phyloP scores from a whole-genome alignment of 129 eudicot genomes.

The Deinandra increscens region DNA sequence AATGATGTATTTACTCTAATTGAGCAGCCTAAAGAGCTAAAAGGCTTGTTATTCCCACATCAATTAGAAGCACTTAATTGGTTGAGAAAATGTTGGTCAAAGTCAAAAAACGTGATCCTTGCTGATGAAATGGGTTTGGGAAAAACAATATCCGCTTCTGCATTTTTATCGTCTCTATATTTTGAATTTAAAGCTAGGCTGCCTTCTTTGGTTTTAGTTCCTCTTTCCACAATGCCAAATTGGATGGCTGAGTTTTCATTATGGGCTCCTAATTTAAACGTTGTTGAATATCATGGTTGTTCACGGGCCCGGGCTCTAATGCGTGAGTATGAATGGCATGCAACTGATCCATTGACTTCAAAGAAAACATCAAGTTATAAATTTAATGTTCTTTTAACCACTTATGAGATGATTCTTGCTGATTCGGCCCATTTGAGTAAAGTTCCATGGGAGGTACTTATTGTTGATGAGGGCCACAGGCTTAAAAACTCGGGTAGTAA shows the following conservation, averaged over 20 bases:
- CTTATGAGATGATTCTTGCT: constrained; percentile 90
- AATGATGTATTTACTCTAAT: constrained; percentile 57
- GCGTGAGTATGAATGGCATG: constrained; percentile 93
- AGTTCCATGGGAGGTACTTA: constrained; percentile 95
- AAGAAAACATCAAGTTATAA: constrained; percentile 55
- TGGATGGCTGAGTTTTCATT: constrained; percentile 88
- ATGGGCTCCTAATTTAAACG: constrained; percentile 95
- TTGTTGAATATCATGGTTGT: constrained; percentile 86
- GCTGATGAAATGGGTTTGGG: constrained; percentile 99
- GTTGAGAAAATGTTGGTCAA: constrained; percentile 89
- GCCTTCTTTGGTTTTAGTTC: constrained; percentile 93
- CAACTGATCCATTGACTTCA: constrained; percentile 35
- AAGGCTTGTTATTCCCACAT: constrained; percentile 86
- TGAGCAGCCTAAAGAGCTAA: constrained; percentile 91
- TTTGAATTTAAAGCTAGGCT: constrained; percentile 70
- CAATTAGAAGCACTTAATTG: constrained; percentile 95
- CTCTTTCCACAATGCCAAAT: constrained; percentile 97
- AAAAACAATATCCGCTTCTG: constrained; percentile 87
- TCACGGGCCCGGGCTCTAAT: constrained; percentile 64
- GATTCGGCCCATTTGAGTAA: constrained; percentile 73
- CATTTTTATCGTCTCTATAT: constrained; percentile 74
- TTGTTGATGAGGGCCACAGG: constrained; percentile 97
- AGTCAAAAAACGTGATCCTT: constrained; percentile 79
- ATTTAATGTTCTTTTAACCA: constrained; percentile 84
- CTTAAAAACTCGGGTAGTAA: constrained; percentile 83